A percentile compares a stretch with the other conserved stretches of the same genome.
These are phyloP conservation scores for Collariella sp. DNA, from an alignment of 495 filamentous ascomycete genomes.

Conservation along the genomic window DNA sequence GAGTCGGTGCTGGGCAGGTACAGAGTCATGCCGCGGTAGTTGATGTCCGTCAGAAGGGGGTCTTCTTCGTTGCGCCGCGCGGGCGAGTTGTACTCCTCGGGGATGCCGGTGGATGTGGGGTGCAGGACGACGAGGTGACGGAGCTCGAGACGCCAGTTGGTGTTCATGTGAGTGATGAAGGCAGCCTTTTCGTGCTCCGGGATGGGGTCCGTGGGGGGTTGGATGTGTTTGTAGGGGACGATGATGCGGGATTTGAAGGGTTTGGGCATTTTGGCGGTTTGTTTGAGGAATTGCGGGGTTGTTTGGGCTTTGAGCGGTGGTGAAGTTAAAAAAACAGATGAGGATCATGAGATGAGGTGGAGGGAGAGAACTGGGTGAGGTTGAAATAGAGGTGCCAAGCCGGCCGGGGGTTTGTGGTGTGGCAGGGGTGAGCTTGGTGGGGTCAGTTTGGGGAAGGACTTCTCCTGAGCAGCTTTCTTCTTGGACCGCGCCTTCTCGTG, in stretches of 20 bases:
- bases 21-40: slow-evolving; percentile 49
- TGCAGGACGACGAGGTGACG: slow-evolving; percentile 58
- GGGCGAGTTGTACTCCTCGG: slow-evolving; percentile 12
- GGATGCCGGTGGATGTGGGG: slow-evolving; percentile 32
- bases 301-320: neutral
- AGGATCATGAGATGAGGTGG: neutral
- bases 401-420: neutral
- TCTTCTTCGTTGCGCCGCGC: slow-evolving; percentile 43
- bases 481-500: too few relatives aligned
- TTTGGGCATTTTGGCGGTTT: too few relatives aligned
- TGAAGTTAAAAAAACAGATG: slow-evolving; percentile 2
- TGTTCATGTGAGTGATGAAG: slow-evolving; percentile 75
- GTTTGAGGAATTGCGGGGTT: neutral
- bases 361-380: too few relatives aligned
- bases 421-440: too few relatives aligned
- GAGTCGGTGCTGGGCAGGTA: slow-evolving; percentile 34
- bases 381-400: neutral
- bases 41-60: slow-evolving; percentile 47
- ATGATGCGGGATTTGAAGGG: neutral
- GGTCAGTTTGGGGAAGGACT: too few relatives aligned
- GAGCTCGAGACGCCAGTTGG: slow-evolving; percentile 60
- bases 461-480: too few relatives aligned
- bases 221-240: too few relatives aligned
- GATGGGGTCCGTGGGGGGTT: slow-evolving; percentile 8
- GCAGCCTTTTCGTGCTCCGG: slow-evolving; percentile 43